Conservation (phyloP, 352 stramenopile species). For the Phytophthora litchii region DNA sequence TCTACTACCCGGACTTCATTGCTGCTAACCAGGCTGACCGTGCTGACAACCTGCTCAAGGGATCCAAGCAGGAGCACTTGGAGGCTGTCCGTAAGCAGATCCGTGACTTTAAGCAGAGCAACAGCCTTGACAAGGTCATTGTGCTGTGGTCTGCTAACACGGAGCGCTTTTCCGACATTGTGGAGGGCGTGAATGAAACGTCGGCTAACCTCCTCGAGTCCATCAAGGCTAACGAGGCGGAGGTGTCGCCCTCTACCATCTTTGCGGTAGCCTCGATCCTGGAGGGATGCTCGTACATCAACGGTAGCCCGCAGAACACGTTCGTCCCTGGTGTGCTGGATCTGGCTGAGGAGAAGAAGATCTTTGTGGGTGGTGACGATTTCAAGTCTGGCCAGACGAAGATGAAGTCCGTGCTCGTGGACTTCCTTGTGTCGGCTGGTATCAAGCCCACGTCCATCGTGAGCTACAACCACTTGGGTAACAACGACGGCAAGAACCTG, state of each 20-base stretch:
- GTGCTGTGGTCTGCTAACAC: slow-evolving; percentile 99
- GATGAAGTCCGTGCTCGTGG: slow-evolving; percentile 99
- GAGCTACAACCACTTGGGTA: slow-evolving; percentile 99
- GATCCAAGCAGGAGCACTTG: slow-evolving; percentile 97
- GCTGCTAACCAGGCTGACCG: slow-evolving; percentile 98
- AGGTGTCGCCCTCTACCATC: slow-evolving; percentile 97
- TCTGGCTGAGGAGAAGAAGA: slow-evolving; percentile 92
- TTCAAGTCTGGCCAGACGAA: slow-evolving; percentile 99
- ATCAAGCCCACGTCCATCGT: slow-evolving; percentile 99
- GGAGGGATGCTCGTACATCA: slow-evolving; percentile 99
- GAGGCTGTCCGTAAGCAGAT: slow-evolving; percentile 94
- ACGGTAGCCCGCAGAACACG: slow-evolving; percentile 99
- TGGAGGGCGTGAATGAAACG: slow-evolving; percentile 99
- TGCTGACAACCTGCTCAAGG: slow-evolving; percentile 97
- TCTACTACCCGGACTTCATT: slow-evolving; percentile 99
- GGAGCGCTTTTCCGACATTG: slow-evolving; percentile 97
- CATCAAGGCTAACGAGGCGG: slow-evolving; percentile 95
- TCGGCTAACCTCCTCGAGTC: slow-evolving; percentile 96
- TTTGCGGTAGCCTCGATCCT: slow-evolving; percentile 99
- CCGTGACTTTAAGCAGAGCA: slow-evolving; percentile 95
- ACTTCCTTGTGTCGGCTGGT: slow-evolving; percentile 98
- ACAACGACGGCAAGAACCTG: slow-evolving; percentile 99
- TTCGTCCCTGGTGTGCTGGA: slow-evolving; percentile 98
- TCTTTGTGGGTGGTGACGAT: slow-evolving; percentile 99
- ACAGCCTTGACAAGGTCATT: slow-evolving; percentile 98